phyloP scores from a whole-genome alignment of 192 early-diverging fungal species.

The Gonapodya prolifera region DNA sequence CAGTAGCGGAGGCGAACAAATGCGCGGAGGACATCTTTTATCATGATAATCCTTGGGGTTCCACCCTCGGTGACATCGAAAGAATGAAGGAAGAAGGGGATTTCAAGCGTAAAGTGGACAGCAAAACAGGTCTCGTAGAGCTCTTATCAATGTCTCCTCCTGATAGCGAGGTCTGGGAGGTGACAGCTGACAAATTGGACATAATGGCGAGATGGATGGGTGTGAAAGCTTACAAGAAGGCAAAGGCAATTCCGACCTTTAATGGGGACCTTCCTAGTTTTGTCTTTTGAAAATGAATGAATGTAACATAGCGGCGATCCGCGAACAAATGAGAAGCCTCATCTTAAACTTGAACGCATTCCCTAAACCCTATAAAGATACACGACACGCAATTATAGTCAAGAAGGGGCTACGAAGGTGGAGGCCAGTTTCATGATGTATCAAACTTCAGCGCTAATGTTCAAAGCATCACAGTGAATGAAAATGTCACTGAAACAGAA shows the following conservation, averaged over 20 bases:
- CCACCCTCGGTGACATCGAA: neutral
- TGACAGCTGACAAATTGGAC: neutral
- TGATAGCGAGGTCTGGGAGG: conserved; percentile 5
- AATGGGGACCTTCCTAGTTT: neutral
- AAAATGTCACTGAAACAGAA: neutral
- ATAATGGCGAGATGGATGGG: conserved; percentile 2
- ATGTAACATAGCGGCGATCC: neutral
- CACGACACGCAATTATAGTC: neutral
- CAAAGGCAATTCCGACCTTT: neutral
- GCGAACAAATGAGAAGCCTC: neutral
- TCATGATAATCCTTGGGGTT: neutral
- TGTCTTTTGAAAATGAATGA: neutral
- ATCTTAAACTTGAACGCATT: neutral
- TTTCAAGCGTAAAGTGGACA: conserved; percentile 3
- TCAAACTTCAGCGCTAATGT: neutral
- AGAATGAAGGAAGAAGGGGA: neutral
- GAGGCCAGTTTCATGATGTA: neutral
- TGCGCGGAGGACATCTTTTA: conserved; percentile 3
- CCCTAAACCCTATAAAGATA: neutral
- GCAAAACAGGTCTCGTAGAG: neutral
- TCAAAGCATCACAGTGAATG: neutral
- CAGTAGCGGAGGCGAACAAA: neutral
- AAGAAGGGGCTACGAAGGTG: neutral
- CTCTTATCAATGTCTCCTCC: neutral
- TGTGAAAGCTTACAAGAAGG: neutral